Percentiles rank a stretch among this genome's conserved stretches.
These are phyloP conservation scores for Scutellaria baicalensis DNA, from an alignment of 257 asterid species.

Conservation along the genomic window DNA sequence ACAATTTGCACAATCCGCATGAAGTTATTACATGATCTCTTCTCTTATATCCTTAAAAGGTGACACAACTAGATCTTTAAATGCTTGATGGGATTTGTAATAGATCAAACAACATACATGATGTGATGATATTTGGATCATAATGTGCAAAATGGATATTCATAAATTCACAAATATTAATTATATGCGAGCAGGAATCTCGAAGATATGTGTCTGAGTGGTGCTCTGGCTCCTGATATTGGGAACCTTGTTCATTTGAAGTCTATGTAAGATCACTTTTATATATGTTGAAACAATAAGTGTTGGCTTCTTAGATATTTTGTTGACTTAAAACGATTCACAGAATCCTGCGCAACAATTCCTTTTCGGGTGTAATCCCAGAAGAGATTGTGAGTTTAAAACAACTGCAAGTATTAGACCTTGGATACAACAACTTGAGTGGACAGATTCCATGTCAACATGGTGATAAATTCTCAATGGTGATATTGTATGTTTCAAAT, in stretches of 20 bases:
- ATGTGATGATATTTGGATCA: background rate
- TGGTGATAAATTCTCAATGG: slow-evolving; percentile 34
- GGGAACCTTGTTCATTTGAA: slow-evolving; percentile 48
- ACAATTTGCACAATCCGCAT: too few relatives aligned
- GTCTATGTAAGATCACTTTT: slow-evolving; percentile 51
- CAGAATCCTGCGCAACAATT: slow-evolving; percentile 79
- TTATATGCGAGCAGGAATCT: slow-evolving; percentile 68
- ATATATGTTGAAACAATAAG: background rate
- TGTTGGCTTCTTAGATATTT: too few relatives aligned
- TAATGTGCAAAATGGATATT: background rate
- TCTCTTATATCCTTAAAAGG: too few relatives aligned
- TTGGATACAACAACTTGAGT: slow-evolving; percentile 71
- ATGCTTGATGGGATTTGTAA: background rate
- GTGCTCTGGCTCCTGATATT: slow-evolving; percentile 64
- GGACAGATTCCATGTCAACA: slow-evolving; percentile 55
- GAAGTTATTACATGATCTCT: too few relatives aligned
- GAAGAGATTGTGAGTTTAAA: slow-evolving; percentile 45
- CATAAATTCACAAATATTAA: background rate
- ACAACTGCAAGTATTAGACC: slow-evolving; percentile 61
- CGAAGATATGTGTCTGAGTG: slow-evolving; percentile 59
- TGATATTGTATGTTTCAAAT: slow-evolving; percentile 41
- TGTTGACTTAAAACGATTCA: background rate
- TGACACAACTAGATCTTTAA: too few relatives aligned
- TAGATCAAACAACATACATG: background rate
- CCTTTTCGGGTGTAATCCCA: slow-evolving; percentile 72